A percentile compares a stretch with the other conserved stretches of the same genome.
Conservation (phyloP, 169 alveolate genomes). For the Plasmodium malariae region DNA sequence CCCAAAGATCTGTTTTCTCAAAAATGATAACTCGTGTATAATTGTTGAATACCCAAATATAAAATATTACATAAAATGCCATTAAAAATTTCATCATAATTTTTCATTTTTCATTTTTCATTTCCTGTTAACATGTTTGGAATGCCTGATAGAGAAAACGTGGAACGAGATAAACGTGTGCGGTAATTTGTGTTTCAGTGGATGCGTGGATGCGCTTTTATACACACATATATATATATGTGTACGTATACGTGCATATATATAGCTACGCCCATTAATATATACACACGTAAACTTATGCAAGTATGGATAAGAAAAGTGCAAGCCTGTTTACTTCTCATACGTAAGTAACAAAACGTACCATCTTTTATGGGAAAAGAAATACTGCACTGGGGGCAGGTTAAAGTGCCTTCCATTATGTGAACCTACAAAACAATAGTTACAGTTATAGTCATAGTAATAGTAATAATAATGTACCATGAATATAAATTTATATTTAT, state of each 20-base stretch:
- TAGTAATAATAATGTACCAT: too few relatives aligned
- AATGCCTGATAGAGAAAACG: constrained; percentile 23
- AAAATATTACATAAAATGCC: constrained; percentile 50
- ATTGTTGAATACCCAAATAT: constrained; percentile 73
- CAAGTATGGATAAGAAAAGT: constrained; percentile 12
- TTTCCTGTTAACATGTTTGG: constrained; percentile 72
- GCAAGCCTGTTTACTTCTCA: too few relatives aligned
- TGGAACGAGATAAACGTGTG: too few relatives aligned
- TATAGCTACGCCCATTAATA: neutral
- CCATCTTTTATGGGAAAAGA: constrained; percentile 84
- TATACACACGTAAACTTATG: neutral
- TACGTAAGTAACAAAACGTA: too few relatives aligned
- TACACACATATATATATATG: constrained; percentile 5
- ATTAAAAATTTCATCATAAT: too few relatives aligned
- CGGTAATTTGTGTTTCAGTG: neutral
- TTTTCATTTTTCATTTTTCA: constrained; percentile 35
- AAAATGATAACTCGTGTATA: constrained; percentile 50
- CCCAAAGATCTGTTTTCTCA: constrained; percentile 48
- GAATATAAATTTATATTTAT: too few relatives aligned
- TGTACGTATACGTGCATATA: constrained; percentile 5
- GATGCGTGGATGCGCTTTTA: neutral
- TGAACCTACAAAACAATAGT: constrained; percentile 83
- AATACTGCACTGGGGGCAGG: constrained; percentile 82
- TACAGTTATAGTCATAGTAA: too few relatives aligned
- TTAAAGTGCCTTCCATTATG: constrained; percentile 82